A percentile compares a stretch with the other conserved stretches of the same genome.
Evolutionary conservation across 2,329 filamentous ascomycete genomes (phyloP).

Genomic region (Decorospora gaudefroyi): DNA sequence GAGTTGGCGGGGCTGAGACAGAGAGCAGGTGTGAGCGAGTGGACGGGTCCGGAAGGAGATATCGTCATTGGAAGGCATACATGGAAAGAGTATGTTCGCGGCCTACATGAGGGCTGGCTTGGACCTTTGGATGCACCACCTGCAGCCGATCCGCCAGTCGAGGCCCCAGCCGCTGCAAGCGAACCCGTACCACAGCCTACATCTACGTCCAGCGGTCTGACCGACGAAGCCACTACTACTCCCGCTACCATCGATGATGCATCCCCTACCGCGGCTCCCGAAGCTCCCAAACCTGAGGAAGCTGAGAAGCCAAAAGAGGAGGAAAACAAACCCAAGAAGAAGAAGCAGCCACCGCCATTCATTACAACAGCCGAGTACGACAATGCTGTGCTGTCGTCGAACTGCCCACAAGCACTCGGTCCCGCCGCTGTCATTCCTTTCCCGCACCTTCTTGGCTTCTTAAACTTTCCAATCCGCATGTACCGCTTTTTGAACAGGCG

Average conservation of each 20-base stretch:
- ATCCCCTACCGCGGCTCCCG: constrained; percentile 36
- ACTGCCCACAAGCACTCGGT: constrained; percentile 71
- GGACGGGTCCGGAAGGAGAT: constrained; percentile 76
- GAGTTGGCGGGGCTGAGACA: constrained; percentile 67
- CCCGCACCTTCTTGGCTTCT: constrained; percentile 89
- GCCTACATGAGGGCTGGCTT: constrained; percentile 94
- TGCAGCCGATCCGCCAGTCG: constrained; percentile 25
- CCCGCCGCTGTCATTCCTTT: constrained; percentile 75
- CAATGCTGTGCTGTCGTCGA: constrained; percentile 64
- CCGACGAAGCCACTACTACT: constrained; percentile 15
- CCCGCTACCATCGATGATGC: constrained; percentile 40
- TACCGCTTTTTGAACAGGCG: constrained; percentile 87
- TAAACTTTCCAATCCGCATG: constrained; percentile 83
- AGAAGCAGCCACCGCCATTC: constrained; percentile 66
- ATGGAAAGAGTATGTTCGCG: constrained; percentile 96
- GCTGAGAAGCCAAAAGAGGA: constrained; percentile 43
- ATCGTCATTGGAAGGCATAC: constrained; percentile 87
- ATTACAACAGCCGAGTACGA: constrained; percentile 79
- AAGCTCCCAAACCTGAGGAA: constrained; percentile 34
- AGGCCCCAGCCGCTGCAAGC: constrained; percentile 20
- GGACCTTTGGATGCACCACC: constrained; percentile 73
- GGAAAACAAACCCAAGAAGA: constrained; percentile 54
- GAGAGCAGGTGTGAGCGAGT: constrained; percentile 70
- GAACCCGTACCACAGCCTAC: no score
- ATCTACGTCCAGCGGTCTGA: constrained; percentile 14